phyloP scores from a whole-genome alignment of 441 rosid genomes.

The Jatropha podagrica region DNA sequence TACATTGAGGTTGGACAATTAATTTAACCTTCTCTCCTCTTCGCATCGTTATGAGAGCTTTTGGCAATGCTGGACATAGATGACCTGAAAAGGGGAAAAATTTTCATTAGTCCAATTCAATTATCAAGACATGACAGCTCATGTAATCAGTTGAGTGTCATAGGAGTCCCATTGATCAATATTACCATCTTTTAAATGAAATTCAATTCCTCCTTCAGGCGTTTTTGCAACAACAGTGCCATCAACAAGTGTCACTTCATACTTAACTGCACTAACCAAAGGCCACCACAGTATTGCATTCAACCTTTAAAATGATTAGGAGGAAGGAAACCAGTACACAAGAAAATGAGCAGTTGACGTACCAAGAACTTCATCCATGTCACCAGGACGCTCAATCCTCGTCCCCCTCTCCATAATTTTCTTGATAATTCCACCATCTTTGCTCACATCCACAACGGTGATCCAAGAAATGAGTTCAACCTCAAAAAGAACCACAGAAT shows the following conservation, averaged over 20 bases:
- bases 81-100: slow-evolving; percentile 37
- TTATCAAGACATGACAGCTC: slow-evolving; percentile 4
- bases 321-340: slow-evolving; percentile 14
- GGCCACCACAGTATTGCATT: background rate
- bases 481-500: slow-evolving; percentile 44
- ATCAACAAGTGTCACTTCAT: slow-evolving; percentile 40
- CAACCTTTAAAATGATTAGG: background rate
- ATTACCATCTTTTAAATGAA: slow-evolving; percentile 59
- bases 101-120: slow-evolving; percentile 2
- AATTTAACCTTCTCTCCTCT: slow-evolving; percentile 54
- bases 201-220: slow-evolving; percentile 50
- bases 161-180: slow-evolving; percentile 7
- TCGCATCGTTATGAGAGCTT: slow-evolving; percentile 50
- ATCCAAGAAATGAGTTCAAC: slow-evolving; percentile 60
- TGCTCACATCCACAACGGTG: slow-evolving; percentile 49
- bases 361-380: slow-evolving; percentile 71
- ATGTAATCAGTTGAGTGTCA: slow-evolving; percentile 4
- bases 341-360: slow-evolving; percentile 20
- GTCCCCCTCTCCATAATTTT: slow-evolving; percentile 49
- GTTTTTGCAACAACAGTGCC: slow-evolving; percentile 47
- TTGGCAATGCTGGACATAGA: slow-evolving; percentile 53
- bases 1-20: slow-evolving; percentile 55
- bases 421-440: slow-evolving; percentile 61
- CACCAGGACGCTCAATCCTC: slow-evolving; percentile 40
- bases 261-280: slow-evolving; percentile 47